Percentiles rank a stretch among this genome's conserved stretches.
phyloP scores from a whole-genome alignment of 768 basidiomycete species.

The Mrakia frigida region DNA sequence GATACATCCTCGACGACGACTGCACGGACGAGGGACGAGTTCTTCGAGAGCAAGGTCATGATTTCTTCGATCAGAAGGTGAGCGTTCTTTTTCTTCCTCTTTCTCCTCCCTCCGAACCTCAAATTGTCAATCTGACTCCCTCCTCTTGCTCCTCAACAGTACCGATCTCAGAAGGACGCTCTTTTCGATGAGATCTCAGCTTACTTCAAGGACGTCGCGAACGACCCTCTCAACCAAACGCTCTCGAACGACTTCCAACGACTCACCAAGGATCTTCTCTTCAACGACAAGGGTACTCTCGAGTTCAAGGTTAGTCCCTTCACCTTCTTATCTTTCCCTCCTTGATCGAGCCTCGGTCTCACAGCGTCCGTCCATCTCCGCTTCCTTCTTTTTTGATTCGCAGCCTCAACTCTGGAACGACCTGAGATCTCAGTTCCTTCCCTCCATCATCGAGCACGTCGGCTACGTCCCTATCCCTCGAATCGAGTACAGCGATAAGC shows the following conservation, averaged over 20 bases:
- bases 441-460: conserved; percentile 68
- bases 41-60: conserved; percentile 64
- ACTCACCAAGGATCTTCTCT: conserved; percentile 72
- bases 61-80: conserved; percentile 64
- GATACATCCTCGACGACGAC: conserved; percentile 73
- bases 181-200: conserved; percentile 62
- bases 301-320: conserved; percentile 59
- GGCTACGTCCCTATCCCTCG: conserved; percentile 61
- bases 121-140: background rate
- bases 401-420: conserved; percentile 73
- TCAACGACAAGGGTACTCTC: conserved; percentile 63
- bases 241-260: conserved; percentile 70
- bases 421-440: conserved; percentile 73
- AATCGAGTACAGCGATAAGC: conserved; percentile 84
- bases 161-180: conserved; percentile 71
- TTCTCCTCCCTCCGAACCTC: too few species aligned
- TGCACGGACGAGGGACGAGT: conserved; percentile 61
- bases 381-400: background rate
- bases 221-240: conserved; percentile 48
- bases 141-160: conserved; percentile 43
- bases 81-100: background rate
- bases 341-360: background rate
- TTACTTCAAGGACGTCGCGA: conserved; percentile 81
- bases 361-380: background rate
- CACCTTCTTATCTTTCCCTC: background rate